phyloP scores from a whole-genome alignment of 441 rosid genomes.

The Pelargonium exstipulatum region DNA sequence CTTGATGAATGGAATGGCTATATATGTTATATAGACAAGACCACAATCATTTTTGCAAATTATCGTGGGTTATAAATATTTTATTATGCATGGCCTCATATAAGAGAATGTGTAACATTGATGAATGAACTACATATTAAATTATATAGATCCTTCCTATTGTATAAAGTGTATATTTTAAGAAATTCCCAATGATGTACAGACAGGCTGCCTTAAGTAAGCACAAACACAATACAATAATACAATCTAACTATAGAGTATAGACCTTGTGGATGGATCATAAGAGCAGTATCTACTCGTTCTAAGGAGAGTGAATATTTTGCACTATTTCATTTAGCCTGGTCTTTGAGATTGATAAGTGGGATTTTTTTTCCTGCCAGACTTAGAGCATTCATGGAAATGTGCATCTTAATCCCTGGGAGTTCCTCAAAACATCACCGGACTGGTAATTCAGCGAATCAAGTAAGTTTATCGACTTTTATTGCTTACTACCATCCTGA shows the following conservation, averaged over 20 bases:
- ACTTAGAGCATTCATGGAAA: constrained; percentile 84
- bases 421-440: constrained; percentile 50
- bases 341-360: constrained; percentile 12
- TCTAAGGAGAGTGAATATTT: constrained; percentile 11
- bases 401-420: constrained; percentile 85
- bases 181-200: too few species aligned
- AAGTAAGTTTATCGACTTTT: constrained; percentile 39
- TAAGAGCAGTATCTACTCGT: constrained; percentile 8
- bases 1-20: background rate
- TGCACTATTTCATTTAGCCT: constrained; percentile 2
- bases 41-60: too few species aligned
- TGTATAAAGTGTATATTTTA: too few species aligned
- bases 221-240: too few species aligned
- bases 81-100: background rate
- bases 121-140: background rate
- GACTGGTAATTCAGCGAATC: constrained; percentile 27
- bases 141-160: background rate
- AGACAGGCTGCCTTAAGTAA: too few species aligned
- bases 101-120: background rate
- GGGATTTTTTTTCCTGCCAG: constrained; percentile 35
- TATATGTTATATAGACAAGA: background rate
- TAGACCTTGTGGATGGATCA: background rate
- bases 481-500: constrained; percentile 4
- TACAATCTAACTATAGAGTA: too few species aligned
- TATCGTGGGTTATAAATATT: background rate